Evolutionary conservation across 345 rosid species (phyloP), one percentile per base, ranked within the genome.

Genomic region (Aquilaria sinensis): DNA sequence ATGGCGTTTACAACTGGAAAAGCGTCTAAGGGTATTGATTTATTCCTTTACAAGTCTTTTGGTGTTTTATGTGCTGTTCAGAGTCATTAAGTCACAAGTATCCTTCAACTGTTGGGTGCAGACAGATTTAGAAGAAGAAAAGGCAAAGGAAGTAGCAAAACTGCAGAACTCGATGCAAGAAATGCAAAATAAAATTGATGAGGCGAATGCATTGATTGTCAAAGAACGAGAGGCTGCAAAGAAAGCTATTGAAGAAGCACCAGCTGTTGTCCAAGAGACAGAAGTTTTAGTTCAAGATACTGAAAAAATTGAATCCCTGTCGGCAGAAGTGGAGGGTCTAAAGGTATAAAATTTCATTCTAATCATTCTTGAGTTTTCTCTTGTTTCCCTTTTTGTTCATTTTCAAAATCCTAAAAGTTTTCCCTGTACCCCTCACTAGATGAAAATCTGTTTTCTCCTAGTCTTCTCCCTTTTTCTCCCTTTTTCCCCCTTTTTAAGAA

Each of bases 1-100:
- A 56, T 86, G 85, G 83, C 88, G 92, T 59, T 75, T 83, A 62
- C 92, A 86, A 58, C 67, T 86, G 29, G 92, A 86, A 77, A 86
- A 83, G 64, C 84, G 88, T 56, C 66, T 74, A 68, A 79, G 92
- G 85, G 92, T 83, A 81, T 69, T 57, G 32, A 29, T 54, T 61
- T 31, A 31, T 53, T 51, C 32, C n/a, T 43, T 46, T 12, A 46
- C 15, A 46, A 53, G 53, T 45, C 32, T 41, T 43, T 7, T 14
- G 6, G 10, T 13, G 43, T 50, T 4, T 63, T 23, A 53, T 56
- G 15, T 63, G 43, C 48, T 63, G 37, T 43, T 33, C 52, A 37
- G 12, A 34, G 15, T 53, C 29, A 56, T 64, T 51, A 41, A n/a
- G 34, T 64, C 57, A 73, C 54, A 47, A 37, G 5, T 30, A 61